Evolutionary conservation across 345 rosid genomes (phyloP).

Genomic region (Triadica sebifera): DNA sequence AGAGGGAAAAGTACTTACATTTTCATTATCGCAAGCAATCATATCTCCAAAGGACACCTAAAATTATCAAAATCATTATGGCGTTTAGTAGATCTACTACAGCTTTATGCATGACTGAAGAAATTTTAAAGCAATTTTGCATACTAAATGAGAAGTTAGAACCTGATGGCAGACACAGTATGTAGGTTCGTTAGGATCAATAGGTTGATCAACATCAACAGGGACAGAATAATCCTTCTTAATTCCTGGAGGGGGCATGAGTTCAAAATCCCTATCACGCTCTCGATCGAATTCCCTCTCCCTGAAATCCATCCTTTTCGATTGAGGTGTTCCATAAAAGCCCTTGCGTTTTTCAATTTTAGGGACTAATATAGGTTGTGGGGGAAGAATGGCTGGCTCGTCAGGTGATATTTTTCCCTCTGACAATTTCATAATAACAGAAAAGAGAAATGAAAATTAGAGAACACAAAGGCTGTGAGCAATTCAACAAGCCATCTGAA

Average conservation of each 20-base stretch:
- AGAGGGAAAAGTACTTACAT: slow-evolving; percentile 47
- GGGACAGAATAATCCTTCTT: slow-evolving; percentile 60
- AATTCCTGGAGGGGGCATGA: slow-evolving; percentile 99
- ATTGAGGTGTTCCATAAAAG: slow-evolving; percentile 63
- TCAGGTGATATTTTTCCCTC: slow-evolving; percentile 88
- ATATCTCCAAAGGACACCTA: slow-evolving; percentile 98
- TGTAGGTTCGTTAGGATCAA: slow-evolving; percentile 98
- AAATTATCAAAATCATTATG: slow-evolving; percentile 17
- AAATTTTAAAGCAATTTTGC: not conserved
- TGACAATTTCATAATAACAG: slow-evolving; percentile 30
- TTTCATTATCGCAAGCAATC: slow-evolving; percentile 99
- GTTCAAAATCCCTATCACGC: slow-evolving; percentile 91
- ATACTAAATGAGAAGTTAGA: slow-evolving; percentile 17
- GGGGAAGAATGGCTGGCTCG: slow-evolving; percentile 86
- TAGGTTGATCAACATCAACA: slow-evolving; percentile 77
- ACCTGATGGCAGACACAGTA: slow-evolving; percentile 99
- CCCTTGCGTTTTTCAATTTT: slow-evolving; percentile 75
- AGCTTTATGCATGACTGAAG: slow-evolving; percentile 1
- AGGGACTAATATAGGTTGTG: slow-evolving; percentile 64
- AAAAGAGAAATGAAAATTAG: slow-evolving; percentile 5
- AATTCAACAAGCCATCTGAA: slow-evolving; percentile 10
- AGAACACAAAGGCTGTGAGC: slow-evolving; percentile 11
- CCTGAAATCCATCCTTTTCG: slow-evolving; percentile 74
- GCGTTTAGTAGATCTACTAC: slow-evolving; percentile 7
- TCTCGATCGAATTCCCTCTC: slow-evolving; percentile 90